phyloP scores from a whole-genome alignment of 371 early-diverging fungal species.

The Mucor mucedo region DNA sequence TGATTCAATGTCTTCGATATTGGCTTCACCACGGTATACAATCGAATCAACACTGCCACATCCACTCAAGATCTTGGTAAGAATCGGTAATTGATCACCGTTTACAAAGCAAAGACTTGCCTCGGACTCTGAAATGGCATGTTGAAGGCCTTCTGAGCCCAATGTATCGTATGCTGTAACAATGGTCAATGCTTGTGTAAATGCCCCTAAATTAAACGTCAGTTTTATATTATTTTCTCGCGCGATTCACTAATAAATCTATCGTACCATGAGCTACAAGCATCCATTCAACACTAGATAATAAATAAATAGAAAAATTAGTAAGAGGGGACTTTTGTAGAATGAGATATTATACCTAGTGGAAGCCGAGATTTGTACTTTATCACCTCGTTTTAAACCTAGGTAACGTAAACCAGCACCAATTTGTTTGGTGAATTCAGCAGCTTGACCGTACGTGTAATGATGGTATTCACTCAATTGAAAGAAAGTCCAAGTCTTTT shows the following conservation, averaged over 20 bases:
- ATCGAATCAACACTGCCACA: slow-evolving; percentile 69
- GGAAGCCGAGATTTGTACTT: slow-evolving; percentile 73
- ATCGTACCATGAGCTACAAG: slow-evolving; percentile 43
- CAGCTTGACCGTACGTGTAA: slow-evolving; percentile 69
- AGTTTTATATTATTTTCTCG: background rate
- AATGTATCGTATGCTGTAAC: slow-evolving; percentile 87
- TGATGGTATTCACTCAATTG: slow-evolving; percentile 74
- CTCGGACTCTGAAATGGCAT: slow-evolving; percentile 70
- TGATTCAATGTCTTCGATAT: slow-evolving; percentile 19
- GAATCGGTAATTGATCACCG: slow-evolving; percentile 66
- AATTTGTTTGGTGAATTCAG: slow-evolving; percentile 44
- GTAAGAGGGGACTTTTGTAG: background rate
- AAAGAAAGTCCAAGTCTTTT: slow-evolving; percentile 83
- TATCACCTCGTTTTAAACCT: slow-evolving; percentile 67
- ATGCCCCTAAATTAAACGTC: slow-evolving; percentile 42
- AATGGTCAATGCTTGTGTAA: slow-evolving; percentile 66
- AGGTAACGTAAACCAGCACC: slow-evolving; percentile 73
- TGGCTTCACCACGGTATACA: slow-evolving; percentile 74
- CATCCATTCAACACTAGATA: slow-evolving; percentile 49
- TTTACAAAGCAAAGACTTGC: slow-evolving; percentile 69
- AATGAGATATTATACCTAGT: slow-evolving; percentile 62
- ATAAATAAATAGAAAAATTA: background rate
- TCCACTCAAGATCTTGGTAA: slow-evolving; percentile 50
- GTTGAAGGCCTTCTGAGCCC: slow-evolving; percentile 73
- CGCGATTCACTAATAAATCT: background rate